Evolutionary conservation across 2,329 filamentous ascomycete genomes (phyloP).

Genomic region (Huntiella decipiens): DNA sequence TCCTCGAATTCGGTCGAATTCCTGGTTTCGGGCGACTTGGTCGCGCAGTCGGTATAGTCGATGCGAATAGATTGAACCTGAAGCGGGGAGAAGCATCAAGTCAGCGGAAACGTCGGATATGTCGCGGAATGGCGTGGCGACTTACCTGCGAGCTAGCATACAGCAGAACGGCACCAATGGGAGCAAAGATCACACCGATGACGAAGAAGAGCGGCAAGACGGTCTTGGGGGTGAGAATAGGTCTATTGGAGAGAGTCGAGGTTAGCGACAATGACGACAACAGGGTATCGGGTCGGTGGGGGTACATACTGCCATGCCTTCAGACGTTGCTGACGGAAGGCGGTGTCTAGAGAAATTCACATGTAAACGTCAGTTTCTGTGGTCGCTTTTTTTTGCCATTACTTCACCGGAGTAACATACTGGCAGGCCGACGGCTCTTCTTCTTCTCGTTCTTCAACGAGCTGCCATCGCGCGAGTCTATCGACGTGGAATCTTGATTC

Average conservation of each 20-base stretch:
- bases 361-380: neutral
- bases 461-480: constrained; percentile 32
- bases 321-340: constrained; percentile 87
- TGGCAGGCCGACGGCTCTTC: constrained; percentile 83
- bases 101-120: neutral
- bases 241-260: constrained; percentile 32
- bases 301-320: constrained; percentile 87
- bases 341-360: constrained; percentile 48
- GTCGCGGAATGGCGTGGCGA: constrained; percentile 1
- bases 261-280: constrained; percentile 29
- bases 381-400: neutral
- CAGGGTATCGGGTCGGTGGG: neutral
- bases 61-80: constrained; percentile 81
- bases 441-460: constrained; percentile 48
- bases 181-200: constrained; percentile 80
- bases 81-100: constrained; percentile 1
- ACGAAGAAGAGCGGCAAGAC: constrained; percentile 80
- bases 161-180: constrained; percentile 70
- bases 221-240: constrained; percentile 87
- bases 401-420: constrained; percentile 24
- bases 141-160: constrained; percentile 66
- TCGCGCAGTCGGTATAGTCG: constrained; percentile 68
- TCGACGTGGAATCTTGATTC: constrained; percentile 24
- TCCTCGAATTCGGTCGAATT: constrained; percentile 20
- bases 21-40: constrained; percentile 28